phyloP scores from a whole-genome alignment of 495 filamentous ascomycete species.

The Penicillium canescens region DNA sequence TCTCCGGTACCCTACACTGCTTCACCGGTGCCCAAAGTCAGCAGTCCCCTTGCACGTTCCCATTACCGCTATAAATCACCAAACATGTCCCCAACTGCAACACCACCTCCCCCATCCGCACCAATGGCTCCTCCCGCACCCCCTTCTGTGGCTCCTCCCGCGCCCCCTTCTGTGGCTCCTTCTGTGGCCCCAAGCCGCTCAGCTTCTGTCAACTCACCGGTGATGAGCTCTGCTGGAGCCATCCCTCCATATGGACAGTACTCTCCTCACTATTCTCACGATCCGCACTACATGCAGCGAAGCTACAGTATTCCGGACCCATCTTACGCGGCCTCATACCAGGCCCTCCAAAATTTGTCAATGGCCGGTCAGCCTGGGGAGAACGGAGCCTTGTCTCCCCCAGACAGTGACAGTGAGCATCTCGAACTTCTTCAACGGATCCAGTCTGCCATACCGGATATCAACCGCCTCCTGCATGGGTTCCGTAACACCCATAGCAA shows the following conservation, averaged over 20 bases:
- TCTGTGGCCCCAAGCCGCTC: slow-evolving; percentile 30
- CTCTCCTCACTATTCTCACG: slow-evolving; percentile 18
- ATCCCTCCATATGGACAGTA: slow-evolving; percentile 40
- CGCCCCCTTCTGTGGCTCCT: slow-evolving; percentile 23
- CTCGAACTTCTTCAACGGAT: slow-evolving; percentile 48
- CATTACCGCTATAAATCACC: slow-evolving; percentile 42
- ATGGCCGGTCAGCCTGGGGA: slow-evolving; percentile 20
- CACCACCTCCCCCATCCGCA: slow-evolving; percentile 12
- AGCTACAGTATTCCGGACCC: slow-evolving; percentile 31
- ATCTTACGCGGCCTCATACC: slow-evolving; percentile 34
- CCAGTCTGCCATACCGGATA: slow-evolving; percentile 51
- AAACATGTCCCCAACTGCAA: slow-evolving; percentile 39
- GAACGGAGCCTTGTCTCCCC: slow-evolving; percentile 34
- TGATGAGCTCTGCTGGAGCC: slow-evolving; percentile 35
- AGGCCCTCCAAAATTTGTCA: slow-evolving; percentile 31
- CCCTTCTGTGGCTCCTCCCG: slow-evolving; percentile 15
- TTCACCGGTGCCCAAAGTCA: slow-evolving; percentile 38
- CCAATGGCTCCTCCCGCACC: slow-evolving; percentile 7
- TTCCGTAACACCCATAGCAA: slow-evolving; percentile 48
- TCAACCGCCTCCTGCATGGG: slow-evolving; percentile 45
- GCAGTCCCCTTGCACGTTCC: slow-evolving; percentile 40
- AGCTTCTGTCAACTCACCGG: slow-evolving; percentile 37
- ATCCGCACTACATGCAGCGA: slow-evolving; percentile 30
- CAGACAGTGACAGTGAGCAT: slow-evolving; percentile 38
- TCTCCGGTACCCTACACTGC: slow-evolving; percentile 22